Evolutionary conservation across 2,329 filamentous ascomycete species (phyloP).

Genomic region (Rutstroemia sydowiana): DNA sequence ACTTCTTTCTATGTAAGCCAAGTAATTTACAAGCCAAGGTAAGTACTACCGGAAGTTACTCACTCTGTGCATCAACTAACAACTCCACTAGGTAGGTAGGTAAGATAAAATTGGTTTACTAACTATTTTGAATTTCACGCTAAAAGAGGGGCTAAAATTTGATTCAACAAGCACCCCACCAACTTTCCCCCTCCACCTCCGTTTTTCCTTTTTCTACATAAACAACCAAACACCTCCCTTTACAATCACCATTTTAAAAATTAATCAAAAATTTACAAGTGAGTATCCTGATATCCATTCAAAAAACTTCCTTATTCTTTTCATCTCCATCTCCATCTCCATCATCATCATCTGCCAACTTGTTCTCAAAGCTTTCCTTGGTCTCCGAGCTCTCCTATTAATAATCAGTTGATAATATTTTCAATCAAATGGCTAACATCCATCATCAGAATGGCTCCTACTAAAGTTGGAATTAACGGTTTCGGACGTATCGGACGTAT

Average conservation of each 20-base stretch:
- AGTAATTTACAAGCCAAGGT: too few relatives aligned
- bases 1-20: too few relatives aligned
- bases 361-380: constrained; percentile 5
- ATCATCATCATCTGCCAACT: neutral
- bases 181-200: constrained; percentile 7
- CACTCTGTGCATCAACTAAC: too few relatives aligned
- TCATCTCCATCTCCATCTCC: neutral
- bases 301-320: neutral
- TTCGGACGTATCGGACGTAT: constrained; percentile 99
- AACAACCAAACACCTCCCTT: constrained; percentile 6
- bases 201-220: constrained; percentile 17
- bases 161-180: constrained; percentile 14
- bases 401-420: constrained; percentile 11
- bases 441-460: constrained; percentile 38
- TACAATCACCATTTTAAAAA: constrained; percentile 6
- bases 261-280: constrained; percentile 14
- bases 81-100: too few relatives aligned
- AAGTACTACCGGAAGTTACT: too few relatives aligned
- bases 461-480: constrained; percentile 96
- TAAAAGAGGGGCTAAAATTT: constrained; percentile 9
- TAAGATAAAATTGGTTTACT: too few relatives aligned
- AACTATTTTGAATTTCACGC: neutral
- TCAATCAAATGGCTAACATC: constrained; percentile 16
- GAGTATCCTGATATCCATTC: constrained; percentile 11
- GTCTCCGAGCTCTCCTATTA: neutral